These are phyloP conservation scores for Corymbia citriodora DNA, from an alignment of 441 rosid genomes.

Conservation along the genomic window DNA sequence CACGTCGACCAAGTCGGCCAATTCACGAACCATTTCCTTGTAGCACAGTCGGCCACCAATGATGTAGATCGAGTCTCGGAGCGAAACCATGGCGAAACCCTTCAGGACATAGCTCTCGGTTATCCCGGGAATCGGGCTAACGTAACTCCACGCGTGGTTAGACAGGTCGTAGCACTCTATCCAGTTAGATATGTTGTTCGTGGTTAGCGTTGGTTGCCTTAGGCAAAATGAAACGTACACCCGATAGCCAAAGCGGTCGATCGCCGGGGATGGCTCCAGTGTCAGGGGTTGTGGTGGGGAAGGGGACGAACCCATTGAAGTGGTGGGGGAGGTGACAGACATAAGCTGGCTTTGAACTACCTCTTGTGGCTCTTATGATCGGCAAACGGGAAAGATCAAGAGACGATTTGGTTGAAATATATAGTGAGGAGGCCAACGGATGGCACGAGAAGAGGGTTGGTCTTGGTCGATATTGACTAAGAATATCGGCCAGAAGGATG, in stretches of 20 bases:
- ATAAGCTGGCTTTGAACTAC: neutral
- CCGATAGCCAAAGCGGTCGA: neutral
- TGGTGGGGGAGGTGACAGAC: neutral
- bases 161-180: neutral
- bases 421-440: neutral
- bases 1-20: neutral
- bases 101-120: neutral
- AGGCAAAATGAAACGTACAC: neutral
- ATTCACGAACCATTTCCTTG: neutral
- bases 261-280: neutral
- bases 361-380: neutral
- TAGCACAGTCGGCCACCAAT: neutral
- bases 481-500: neutral
- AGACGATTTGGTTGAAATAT: neutral
- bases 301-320: neutral
- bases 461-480: neutral
- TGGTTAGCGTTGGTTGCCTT: neutral
- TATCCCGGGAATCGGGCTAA: neutral
- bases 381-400: neutral
- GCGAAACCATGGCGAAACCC: neutral
- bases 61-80: neutral
- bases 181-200: neutral
- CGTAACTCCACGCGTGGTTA: neutral
- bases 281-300: neutral
- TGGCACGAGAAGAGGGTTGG: neutral